Conservation (phyloP, 306 rosid genomes). For the Benincasa hispida region DNA sequence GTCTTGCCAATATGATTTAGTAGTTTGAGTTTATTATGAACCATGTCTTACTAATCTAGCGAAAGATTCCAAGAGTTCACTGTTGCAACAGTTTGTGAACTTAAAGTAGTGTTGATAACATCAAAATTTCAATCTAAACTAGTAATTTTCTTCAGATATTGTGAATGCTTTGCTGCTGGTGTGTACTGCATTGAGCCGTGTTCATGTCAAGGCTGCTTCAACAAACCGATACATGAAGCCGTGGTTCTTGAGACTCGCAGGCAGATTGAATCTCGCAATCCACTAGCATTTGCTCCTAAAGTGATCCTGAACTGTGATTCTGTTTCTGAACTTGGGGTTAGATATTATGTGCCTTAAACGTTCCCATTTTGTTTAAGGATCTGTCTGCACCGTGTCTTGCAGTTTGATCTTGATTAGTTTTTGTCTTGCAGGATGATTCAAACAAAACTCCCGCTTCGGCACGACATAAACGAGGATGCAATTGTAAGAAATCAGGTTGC, state of each 20-base stretch:
- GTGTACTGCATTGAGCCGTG: conserved; percentile 84
- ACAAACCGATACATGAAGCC: conserved; percentile 67
- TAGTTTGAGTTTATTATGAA: background rate
- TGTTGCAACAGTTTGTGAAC: background rate
- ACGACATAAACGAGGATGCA: conserved; percentile 75
- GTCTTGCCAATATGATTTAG: background rate
- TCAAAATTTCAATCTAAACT: background rate
- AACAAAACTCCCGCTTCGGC: conserved; percentile 79
- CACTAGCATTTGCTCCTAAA: conserved; percentile 96
- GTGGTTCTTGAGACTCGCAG: conserved; percentile 62
- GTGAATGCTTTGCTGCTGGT: conserved; percentile 93
- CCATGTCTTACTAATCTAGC: background rate
- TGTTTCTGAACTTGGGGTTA: conserved; percentile 55
- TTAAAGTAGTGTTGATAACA: background rate
- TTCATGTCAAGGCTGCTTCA: conserved; percentile 71
- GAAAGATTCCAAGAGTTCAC: background rate
- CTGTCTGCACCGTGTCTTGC: background rate
- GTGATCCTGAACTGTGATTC: conserved; percentile 48
- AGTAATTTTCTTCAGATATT: conserved; percentile 33
- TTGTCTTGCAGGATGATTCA: conserved; percentile 50
- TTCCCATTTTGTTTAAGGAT: conserved; percentile 9
- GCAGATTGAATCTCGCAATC: conserved; percentile 79
- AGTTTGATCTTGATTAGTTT: background rate
- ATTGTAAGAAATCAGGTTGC: conserved; percentile 90
- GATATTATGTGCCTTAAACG: conserved; percentile 10